Percentiles rank a stretch among this genome's conserved stretches.
phyloP scores from a whole-genome alignment of 495 filamentous ascomycete genomes.

The Neurospora sp. region DNA sequence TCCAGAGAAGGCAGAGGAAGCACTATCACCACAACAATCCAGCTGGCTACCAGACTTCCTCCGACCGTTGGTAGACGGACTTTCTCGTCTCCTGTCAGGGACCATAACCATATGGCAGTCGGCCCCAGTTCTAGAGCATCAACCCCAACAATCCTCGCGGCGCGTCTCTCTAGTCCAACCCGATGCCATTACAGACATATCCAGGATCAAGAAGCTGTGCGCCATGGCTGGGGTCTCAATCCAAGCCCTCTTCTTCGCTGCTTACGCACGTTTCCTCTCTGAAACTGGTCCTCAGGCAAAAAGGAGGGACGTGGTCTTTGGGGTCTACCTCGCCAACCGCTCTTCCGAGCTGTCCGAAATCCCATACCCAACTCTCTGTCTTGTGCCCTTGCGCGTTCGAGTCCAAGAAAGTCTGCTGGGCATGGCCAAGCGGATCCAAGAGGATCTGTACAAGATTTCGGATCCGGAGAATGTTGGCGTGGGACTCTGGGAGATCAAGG shows the following conservation, averaged over 20 bases:
- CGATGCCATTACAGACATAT: slow-evolving; percentile 10
- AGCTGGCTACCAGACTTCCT: not conserved
- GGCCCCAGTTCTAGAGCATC: not conserved
- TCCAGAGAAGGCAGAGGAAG: not conserved
- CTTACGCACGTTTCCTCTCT: slow-evolving; percentile 21
- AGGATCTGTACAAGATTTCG: slow-evolving; percentile 30
- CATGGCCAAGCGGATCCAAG: slow-evolving; percentile 27
- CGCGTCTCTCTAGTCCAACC: slow-evolving; percentile 8
- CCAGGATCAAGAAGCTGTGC: slow-evolving; percentile 7
- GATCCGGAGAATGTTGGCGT: slow-evolving; percentile 22
- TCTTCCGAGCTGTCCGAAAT: slow-evolving; percentile 2
- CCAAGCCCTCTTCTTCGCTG: slow-evolving; percentile 35
- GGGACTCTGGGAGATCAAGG: slow-evolving; percentile 38
- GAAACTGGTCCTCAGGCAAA: not conserved
- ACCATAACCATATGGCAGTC: not conserved
- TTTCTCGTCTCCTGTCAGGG: not conserved
- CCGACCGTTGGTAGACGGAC: not conserved
- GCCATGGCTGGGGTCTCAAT: slow-evolving; percentile 23
- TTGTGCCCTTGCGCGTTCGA: slow-evolving; percentile 31
- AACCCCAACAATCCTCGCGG: not conserved
- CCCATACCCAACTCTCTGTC: slow-evolving; percentile 29
- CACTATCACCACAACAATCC: not conserved
- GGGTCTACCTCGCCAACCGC: slow-evolving; percentile 38
- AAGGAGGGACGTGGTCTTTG: slow-evolving; percentile 24
- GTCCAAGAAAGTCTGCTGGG: slow-evolving; percentile 3